Percentiles rank a stretch among this genome's conserved stretches.
Evolutionary conservation across 2,329 filamentous ascomycete genomes (phyloP).

Genomic region (Alternaria triticina): DNA sequence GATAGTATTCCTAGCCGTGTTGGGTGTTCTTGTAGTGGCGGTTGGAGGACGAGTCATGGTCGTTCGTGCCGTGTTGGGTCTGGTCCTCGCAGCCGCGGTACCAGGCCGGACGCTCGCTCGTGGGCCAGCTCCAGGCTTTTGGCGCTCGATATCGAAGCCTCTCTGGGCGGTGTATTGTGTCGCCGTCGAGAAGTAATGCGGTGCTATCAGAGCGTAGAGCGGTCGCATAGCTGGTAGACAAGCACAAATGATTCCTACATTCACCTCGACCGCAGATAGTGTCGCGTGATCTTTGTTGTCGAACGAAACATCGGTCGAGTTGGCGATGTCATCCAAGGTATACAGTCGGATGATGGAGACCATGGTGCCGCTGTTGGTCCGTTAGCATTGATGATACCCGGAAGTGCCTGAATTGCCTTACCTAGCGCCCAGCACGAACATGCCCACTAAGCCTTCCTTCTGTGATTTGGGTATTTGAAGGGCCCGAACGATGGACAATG

Average conservation of each 20-base stretch:
- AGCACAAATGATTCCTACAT: constrained; percentile 44
- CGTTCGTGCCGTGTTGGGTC: constrained; percentile 9
- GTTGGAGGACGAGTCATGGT: not conserved
- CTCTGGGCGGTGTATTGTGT: constrained; percentile 20
- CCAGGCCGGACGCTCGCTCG: constrained; percentile 18
- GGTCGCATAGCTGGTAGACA: constrained; percentile 46
- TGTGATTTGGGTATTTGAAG: constrained; percentile 43
- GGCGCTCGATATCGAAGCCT: constrained; percentile 28
- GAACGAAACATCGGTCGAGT: constrained; percentile 38
- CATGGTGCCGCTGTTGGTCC: constrained; percentile 33
- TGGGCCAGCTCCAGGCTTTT: constrained; percentile 16
- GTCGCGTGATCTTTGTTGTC: constrained; percentile 41
- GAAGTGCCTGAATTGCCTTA: constrained; percentile 24
- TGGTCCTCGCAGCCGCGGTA: not conserved
- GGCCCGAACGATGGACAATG: constrained; percentile 37
- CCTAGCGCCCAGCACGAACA: constrained; percentile 50
- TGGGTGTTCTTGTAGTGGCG: not conserved
- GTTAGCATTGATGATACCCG: constrained; percentile 7
- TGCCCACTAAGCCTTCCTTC: constrained; percentile 44
- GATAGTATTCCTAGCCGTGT: not conserved
- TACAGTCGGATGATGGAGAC: constrained; percentile 45
- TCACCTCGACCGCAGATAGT: constrained; percentile 42
- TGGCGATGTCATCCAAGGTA: constrained; percentile 35
- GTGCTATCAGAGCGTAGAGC: constrained; percentile 47
- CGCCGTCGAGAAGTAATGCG: constrained; percentile 39